phyloP scores from a whole-genome alignment of 768 basidiomycete genomes.

The Leccinum incarnatum region DNA sequence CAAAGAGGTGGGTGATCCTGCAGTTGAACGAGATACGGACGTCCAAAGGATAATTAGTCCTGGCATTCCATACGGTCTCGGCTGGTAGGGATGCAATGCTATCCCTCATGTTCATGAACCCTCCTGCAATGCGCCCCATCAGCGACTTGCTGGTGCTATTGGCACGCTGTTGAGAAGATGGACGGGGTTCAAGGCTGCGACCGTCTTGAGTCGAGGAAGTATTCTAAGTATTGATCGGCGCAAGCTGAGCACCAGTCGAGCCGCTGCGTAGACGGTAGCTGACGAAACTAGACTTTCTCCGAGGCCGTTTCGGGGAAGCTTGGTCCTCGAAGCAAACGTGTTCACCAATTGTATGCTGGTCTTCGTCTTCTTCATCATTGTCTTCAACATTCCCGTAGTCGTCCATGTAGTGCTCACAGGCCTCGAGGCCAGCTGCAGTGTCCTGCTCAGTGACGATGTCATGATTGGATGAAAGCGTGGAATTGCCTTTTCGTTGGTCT shows the following conservation, averaged over 20 bases:
- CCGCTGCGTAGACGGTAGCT: conserved; percentile 23
- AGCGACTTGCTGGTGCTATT: background rate
- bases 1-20: conserved; percentile 78
- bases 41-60: too few relatives aligned
- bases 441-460: too few relatives aligned
- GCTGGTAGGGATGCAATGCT: background rate
- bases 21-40: conserved; percentile 83
- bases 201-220: conserved; percentile 20
- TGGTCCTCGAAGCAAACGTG: conserved; percentile 28
- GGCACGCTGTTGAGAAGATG: conserved; percentile 3
- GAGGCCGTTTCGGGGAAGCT: conserved; percentile 28
- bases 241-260: background rate
- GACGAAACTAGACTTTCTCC: conserved; percentile 35
- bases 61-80: background rate
- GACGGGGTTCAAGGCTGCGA: conserved; percentile 34
- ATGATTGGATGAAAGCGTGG: too few relatives aligned
- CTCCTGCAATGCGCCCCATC: background rate
- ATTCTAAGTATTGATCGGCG: conserved; percentile 5
- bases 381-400: too few relatives aligned
- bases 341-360: conserved; percentile 29
- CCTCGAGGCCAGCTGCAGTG: too few relatives aligned
- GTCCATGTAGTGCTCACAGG: too few relatives aligned
- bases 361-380: conserved; percentile 62
- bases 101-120: too few relatives aligned
- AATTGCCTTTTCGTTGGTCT: too few relatives aligned